Base-by-base conservation (phyloP, 805 yeast genomes). In the Candida ulmi region DNA sequence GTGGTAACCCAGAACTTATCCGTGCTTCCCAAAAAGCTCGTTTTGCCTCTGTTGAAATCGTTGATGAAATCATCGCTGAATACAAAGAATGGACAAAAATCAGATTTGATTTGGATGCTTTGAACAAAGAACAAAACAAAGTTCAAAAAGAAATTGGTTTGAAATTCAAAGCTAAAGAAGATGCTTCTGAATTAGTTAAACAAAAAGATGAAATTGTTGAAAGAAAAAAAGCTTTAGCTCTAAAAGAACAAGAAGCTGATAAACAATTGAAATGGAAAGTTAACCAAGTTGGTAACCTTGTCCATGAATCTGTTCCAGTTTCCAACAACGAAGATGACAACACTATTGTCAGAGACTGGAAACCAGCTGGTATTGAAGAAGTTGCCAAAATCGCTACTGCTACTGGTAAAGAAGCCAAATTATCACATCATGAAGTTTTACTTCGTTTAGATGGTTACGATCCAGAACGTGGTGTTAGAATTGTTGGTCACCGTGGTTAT, bases 401-500 rank as follows among this genome's bases (percentile, higher is more conserved):
- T 36, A 82, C 95, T 38, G 84, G 85, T 45, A 71, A 74, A 36
- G 79, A 80, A 48, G 95, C 95, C 42, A 66, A 66, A 26, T 76
- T 91, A 61, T 90, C 98, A 25, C 99, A 93, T 63, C 98, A 93
- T 61, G 99, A 93, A 71, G 83, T 93, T 40, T 72, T 93, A 51
- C 74, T 95, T 54, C 83, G 97, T 69, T 73, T 93, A 52, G 97
- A 93, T 61, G 99, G 99, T 50, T 93, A 90, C 64, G 99, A 93
- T 62, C 97, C 97, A 51, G 98, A 93, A 69, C 84, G 99, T 71
- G 99, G 99, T 65, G 95, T 88, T 45, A 87, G 88, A 69, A 82
- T 93, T 52, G 90, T 91, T 43, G 99, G 99, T 52, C 99, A 93
- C 76, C 87, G 99, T 71, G 99, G 99, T 50, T 93, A 88, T 70